Conservation (phyloP, 2,329 filamentous ascomycete genomes). For the Cercospora zeina region DNA sequence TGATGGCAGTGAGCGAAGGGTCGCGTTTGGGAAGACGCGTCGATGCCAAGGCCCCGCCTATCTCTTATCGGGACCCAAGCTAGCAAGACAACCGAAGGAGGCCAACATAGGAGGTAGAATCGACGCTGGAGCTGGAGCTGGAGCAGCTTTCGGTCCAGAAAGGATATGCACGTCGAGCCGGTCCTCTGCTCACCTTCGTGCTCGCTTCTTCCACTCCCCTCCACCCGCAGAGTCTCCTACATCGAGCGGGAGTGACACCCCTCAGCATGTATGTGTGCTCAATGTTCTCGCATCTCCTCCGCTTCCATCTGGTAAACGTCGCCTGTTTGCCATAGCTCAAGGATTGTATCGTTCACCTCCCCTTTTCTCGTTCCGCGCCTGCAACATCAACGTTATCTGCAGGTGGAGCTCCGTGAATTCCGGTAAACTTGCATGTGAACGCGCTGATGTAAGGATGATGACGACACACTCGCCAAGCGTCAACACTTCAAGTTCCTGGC, state of each 20-base stretch:
- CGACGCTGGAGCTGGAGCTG: neutral
- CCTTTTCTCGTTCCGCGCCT: neutral
- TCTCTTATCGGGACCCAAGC: neutral
- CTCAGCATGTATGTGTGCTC: too few relatives aligned
- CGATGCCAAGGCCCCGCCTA: neutral
- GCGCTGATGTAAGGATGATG: neutral
- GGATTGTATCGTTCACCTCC: neutral
- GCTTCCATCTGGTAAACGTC: too few relatives aligned
- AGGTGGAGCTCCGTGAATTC: neutral
- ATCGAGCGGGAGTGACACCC: neutral
- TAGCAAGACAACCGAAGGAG: neutral
- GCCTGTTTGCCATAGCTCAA: neutral
- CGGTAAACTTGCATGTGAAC: too few relatives aligned
- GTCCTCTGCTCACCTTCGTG: neutral
- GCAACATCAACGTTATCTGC: neutral
- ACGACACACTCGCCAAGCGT: neutral
- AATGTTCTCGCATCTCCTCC: too few relatives aligned
- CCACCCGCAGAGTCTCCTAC: neutral
- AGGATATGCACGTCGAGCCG: neutral
- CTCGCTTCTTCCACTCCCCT: neutral
- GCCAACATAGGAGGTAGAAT: too few relatives aligned
- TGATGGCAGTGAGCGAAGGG: neutral
- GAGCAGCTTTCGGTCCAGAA: neutral
- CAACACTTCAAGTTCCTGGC: neutral
- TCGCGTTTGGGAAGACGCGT: constrained; percentile 1